Conservation (phyloP, 495 filamentous ascomycete species). For the Aspergillus indologenus region DNA sequence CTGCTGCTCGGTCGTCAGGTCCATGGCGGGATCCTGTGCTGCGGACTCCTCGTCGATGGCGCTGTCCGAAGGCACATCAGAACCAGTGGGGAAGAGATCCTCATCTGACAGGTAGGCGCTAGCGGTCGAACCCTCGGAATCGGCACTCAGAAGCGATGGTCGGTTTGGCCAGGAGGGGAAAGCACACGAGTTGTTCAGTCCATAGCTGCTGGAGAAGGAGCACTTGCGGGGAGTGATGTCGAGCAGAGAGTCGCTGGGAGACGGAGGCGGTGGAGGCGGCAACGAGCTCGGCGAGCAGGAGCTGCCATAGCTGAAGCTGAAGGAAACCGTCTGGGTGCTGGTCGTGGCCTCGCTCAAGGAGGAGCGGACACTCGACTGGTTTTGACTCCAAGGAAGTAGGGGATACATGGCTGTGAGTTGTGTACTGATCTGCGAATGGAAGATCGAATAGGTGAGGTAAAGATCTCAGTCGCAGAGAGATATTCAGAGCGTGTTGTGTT, state of each 20-base stretch:
- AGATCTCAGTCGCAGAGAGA: conserved; percentile 5
- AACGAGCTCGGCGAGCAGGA: conserved; percentile 34
- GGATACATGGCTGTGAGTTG: conserved; percentile 18
- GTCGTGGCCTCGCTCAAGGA: conserved; percentile 25
- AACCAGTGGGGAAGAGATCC: conserved; percentile 45
- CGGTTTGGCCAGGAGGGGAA: conserved; percentile 55
- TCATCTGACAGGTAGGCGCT: conserved; percentile 51
- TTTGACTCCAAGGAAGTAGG: conserved; percentile 25
- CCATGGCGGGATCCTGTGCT: conserved; percentile 22
- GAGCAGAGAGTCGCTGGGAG: conserved; percentile 38
- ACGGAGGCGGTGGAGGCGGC: conserved; percentile 40
- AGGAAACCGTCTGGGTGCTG: conserved; percentile 33
- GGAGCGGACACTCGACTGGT: conserved; percentile 21
- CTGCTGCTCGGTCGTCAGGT: conserved; percentile 42
- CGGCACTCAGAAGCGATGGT: conserved; percentile 39
- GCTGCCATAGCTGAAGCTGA: conserved; percentile 42
- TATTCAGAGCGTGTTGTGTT: background rate
- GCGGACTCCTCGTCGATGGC: conserved; percentile 33
- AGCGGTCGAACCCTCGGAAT: conserved; percentile 32
- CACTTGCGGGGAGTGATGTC: conserved; percentile 48
- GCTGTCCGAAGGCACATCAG: conserved; percentile 30
- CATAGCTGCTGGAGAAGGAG: conserved; percentile 43
- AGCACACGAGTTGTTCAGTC: conserved; percentile 47
- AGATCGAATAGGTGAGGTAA: too few species aligned
- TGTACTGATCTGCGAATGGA: background rate